Conservation (phyloP, 257 asterid species). For the Catharanthus roseus region DNA sequence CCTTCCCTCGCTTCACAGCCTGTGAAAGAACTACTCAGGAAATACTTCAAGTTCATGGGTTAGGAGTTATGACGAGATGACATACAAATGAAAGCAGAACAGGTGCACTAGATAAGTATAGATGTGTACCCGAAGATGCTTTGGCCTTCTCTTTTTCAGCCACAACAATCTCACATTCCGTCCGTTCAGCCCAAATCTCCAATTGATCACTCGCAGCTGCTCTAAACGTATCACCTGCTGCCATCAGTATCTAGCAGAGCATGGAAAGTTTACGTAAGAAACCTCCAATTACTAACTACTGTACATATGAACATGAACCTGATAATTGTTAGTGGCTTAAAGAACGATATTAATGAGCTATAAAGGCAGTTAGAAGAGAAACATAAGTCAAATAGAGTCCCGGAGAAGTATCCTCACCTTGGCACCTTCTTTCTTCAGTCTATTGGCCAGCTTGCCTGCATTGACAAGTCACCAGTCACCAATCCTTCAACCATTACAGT, state of each 20-base stretch:
- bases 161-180: constrained; percentile 85
- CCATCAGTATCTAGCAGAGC: constrained; percentile 62
- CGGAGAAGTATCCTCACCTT: constrained; percentile 45
- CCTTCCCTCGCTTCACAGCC: constrained; percentile 88
- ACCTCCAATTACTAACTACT: neutral
- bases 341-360: neutral
- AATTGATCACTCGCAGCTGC: constrained; percentile 97
- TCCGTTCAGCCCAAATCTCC: constrained; percentile 96
- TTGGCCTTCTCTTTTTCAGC: constrained; percentile 80
- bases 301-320: neutral
- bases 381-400: neutral
- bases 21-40: constrained; percentile 88
- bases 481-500: neutral
- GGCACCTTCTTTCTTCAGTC: constrained; percentile 86
- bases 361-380: neutral
- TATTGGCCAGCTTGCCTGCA: constrained; percentile 89
- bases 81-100: constrained; percentile 1
- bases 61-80: constrained; percentile 17
- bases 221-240: constrained; percentile 97
- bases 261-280: neutral
- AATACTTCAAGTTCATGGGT: constrained; percentile 51
- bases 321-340: neutral
- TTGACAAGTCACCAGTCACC: constrained; percentile 2
- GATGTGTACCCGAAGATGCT: constrained; percentile 72
- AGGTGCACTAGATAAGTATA: constrained; percentile 1